Evolutionary conservation across 2,329 filamentous ascomycete genomes (phyloP).

Genomic region (Diplodia intermedia): DNA sequence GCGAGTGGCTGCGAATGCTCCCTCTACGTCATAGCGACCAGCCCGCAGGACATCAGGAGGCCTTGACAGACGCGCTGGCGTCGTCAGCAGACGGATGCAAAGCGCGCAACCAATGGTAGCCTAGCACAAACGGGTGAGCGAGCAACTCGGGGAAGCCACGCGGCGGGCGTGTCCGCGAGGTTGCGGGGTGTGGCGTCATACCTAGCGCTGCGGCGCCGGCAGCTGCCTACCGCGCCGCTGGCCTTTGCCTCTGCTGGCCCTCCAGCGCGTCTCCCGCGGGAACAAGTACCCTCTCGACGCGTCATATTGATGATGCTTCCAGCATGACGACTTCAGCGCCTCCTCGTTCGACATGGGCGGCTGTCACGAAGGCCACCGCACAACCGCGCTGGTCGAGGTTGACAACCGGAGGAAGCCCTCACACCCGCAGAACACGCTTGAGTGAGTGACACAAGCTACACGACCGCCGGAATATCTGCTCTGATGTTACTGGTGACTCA

Average conservation of each 20-base stretch:
- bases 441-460: not conserved
- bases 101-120: not conserved
- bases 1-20: not conserved
- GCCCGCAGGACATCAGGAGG: not conserved
- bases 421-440: not conserved
- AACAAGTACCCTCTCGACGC: not conserved
- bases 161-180: not conserved
- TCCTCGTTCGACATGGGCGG: not conserved
- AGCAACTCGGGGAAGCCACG: not conserved
- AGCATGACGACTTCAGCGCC: not conserved
- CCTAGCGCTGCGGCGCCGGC: not conserved
- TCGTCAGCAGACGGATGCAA: not conserved
- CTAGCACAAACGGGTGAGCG: not conserved
- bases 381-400: no score
- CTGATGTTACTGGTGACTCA: not conserved
- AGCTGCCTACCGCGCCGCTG: not conserved
- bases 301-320: not conserved
- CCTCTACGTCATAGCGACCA: not conserved
- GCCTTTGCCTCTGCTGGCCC: not conserved
- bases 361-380: no score
- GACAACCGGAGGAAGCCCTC: no score
- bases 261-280: not conserved
- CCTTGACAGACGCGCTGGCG: not conserved
- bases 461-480: not conserved
- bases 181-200: not conserved